Percentiles rank a stretch among this genome's conserved stretches.
phyloP scores from a whole-genome alignment of 495 filamentous ascomycete genomes.

The Penicillium taxi region DNA sequence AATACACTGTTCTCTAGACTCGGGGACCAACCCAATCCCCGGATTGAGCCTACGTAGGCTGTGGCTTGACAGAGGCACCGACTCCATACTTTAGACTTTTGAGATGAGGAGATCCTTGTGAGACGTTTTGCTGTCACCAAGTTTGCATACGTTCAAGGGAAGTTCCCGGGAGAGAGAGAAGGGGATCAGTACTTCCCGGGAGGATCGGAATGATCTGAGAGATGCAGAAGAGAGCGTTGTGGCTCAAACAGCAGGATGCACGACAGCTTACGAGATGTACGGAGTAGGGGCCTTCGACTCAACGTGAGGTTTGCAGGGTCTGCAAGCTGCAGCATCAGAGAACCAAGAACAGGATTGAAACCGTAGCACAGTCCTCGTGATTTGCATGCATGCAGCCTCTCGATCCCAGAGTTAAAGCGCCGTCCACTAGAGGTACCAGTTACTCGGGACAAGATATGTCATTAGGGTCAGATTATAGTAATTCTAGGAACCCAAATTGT shows the following conservation, averaged over 20 bases:
- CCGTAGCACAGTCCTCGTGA: constrained; percentile 15
- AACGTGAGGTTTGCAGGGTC: too few species aligned
- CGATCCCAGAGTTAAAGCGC: constrained; percentile 19
- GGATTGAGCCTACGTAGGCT: too few species aligned
- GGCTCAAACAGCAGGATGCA: constrained; percentile 1
- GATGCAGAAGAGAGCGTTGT: background rate
- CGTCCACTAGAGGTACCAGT: background rate
- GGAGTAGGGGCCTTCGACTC: background rate
- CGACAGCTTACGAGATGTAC: background rate
- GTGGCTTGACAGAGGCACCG: too few species aligned
- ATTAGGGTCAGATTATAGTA: too few species aligned
- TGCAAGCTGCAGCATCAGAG: background rate
- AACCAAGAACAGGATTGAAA: too few species aligned
- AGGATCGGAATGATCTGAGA: background rate
- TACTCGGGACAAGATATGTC: too few species aligned
- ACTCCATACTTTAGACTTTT: constrained; percentile 14
- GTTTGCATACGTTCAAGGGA: background rate
- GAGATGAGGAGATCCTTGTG: constrained; percentile 3
- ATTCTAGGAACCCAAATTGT: too few species aligned
- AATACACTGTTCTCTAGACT: constrained; percentile 1
- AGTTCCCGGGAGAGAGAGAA: background rate
- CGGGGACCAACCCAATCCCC: background rate
- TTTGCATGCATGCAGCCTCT: constrained; percentile 22
- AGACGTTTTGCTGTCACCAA: constrained; percentile 13
- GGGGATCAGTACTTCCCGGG: too few species aligned